Evolutionary conservation across 2,329 filamentous ascomycete genomes (phyloP), one percentile per base, ranked within the genome.

Genomic region (Colletotrichum melonis): DNA sequence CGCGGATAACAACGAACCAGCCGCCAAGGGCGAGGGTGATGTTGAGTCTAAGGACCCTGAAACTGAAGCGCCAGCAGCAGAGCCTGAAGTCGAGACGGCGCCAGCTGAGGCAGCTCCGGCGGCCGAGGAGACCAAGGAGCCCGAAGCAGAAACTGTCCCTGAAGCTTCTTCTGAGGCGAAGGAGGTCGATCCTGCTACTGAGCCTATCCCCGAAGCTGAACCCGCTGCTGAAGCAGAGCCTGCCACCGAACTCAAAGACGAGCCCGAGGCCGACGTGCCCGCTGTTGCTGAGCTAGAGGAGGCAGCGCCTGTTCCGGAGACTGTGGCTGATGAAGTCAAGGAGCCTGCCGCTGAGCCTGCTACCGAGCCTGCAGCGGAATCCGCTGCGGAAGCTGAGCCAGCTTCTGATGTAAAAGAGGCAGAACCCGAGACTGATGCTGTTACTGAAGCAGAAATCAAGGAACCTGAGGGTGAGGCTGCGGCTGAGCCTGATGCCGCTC

Each of bases 401-500:
- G 4, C 26, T 30, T 11, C 54, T n/a, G 26, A 57, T 28, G 16
- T n/a, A 3, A 9, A 57, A 14, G 26, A 30, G 24, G 16, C 54
- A 14, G 54, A 16, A 19, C 8, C 24, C 16, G 22, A 57, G 26
- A 16, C 26, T 26, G 26, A 57, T 8, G 28, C 26, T 2, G 42
- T 16, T 1, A 5, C 60, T 7, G 42, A 32, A 1, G 42, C 28
- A 5, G 42, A 22, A 4, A 3, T 56, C 16, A 49, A 63, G 24
- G 58, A 68, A 54, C n/a, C 58, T 14, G 12, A n/a, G 14, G 60
- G 11, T 12, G 62, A 57, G n/a, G 65, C 71, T 55, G 63, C 38
- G 5, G 56, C 35, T 16, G 42, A 62, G 38, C 28, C 56, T 32
- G 69, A 71, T 42, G 9, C 54, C 22, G 56, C 57, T 22, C 12